These are phyloP conservation scores for Phytophthora constricta DNA, from an alignment of 352 stramenopile species.

Conservation along the genomic window DNA sequence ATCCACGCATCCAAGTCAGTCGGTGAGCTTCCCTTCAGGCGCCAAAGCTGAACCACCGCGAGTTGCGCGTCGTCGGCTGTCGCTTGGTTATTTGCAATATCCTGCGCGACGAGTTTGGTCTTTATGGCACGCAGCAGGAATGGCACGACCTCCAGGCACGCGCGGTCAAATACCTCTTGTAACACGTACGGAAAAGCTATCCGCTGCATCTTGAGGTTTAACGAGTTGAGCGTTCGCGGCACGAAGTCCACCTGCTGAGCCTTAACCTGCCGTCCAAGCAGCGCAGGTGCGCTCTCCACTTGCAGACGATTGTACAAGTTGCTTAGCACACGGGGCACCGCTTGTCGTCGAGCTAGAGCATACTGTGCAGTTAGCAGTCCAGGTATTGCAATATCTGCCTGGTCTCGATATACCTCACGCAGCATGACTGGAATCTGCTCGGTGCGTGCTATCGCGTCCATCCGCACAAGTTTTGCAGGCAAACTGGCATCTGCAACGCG, in stretches of 20 bases:
- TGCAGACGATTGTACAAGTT: slow-evolving; percentile 55
- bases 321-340: slow-evolving; percentile 62
- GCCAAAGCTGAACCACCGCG: slow-evolving; percentile 61
- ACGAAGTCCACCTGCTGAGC: slow-evolving; percentile 54
- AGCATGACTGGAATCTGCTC: slow-evolving; percentile 70
- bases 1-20: slow-evolving; percentile 77
- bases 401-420: slow-evolving; percentile 61
- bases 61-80: slow-evolving; percentile 51
- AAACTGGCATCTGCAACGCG: slow-evolving; percentile 56
- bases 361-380: slow-evolving; percentile 25
- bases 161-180: slow-evolving; percentile 60
- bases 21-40: slow-evolving; percentile 31
- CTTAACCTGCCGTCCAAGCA: slow-evolving; percentile 51
- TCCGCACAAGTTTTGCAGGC: slow-evolving; percentile 50
- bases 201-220: slow-evolving; percentile 48
- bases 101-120: slow-evolving; percentile 54
- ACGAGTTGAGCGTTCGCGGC: slow-evolving; percentile 50
- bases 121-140: slow-evolving; percentile 70
- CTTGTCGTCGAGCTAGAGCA: slow-evolving; percentile 37
- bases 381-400: slow-evolving; percentile 61
- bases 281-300: slow-evolving; percentile 56
- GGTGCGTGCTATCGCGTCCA: slow-evolving; percentile 57
- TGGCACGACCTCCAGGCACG: slow-evolving; percentile 69
- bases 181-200: slow-evolving; percentile 72
- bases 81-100: slow-evolving; percentile 49